Base-by-base conservation (phyloP, 768 basidiomycete species). In the Leccinellum luteum region DNA sequence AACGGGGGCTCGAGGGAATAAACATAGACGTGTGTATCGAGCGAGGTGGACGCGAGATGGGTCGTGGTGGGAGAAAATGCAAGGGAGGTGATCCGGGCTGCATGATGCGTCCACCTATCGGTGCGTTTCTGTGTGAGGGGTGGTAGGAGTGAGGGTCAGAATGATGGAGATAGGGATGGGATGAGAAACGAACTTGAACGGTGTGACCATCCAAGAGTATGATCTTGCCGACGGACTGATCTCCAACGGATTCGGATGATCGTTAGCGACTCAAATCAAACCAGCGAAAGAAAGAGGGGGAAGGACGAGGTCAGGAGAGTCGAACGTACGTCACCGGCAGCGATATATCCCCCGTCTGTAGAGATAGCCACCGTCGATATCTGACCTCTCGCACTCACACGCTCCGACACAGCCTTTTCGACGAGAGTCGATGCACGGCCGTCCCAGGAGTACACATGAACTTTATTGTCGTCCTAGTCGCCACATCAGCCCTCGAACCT, bases 1-100 rank as follows among this genome's bases (percentile, higher is more conserved):
- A 84, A 74, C 9, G 87, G 85, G 66, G 84, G 81, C 45, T 75
- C 75, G 30, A 92, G 84, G 61, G 87, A 86, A 85, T 91, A 98
- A 25, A 98, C 75, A 66, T 94, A 97, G 5, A 96, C 84, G 62
- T 93, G 84, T 30, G 94, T 95, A 70, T 98, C 96, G n/a, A 96
- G 79, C 19, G 93, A 92, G 12, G 89, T 94, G 4, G 93, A 94
- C 12, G 86, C 94, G 60, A 90, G 82, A 66, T 94, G 85, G 59
- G 79, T 79, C 47, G 56, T 14, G 6, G 82, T 63, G 7, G 57
- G 52, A 4, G 51, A 54, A 55, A 72, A 72, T 2, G 69, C 58
- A 10, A 98, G 79, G 10, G 90, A 84, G 63, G 87, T 82, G 59
- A 98, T 82, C 28, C 92, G 86, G 1, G 85, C 91, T 9, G 86